phyloP scores from a whole-genome alignment of 768 basidiomycete species.

The Boletus tomentosulus region DNA sequence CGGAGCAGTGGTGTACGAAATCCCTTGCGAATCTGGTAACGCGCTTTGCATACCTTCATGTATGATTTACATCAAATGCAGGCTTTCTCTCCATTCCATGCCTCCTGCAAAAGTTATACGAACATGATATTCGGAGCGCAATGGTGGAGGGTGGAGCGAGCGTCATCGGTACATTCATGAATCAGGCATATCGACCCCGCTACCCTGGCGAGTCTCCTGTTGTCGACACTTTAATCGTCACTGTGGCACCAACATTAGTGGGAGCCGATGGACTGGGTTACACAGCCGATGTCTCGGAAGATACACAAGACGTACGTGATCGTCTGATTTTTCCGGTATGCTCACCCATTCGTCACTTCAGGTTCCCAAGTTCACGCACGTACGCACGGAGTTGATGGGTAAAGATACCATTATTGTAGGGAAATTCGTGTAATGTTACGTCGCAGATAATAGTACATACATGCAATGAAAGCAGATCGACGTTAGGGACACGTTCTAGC shows the following conservation, averaged over 20 bases:
- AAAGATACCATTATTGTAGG: slow-evolving; percentile 31
- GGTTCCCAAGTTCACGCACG: slow-evolving; percentile 27
- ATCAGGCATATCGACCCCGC: slow-evolving; percentile 7
- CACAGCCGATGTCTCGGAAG: slow-evolving; percentile 18
- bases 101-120: slow-evolving; percentile 51
- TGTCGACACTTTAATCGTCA: slow-evolving; percentile 77
- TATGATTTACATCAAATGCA: slow-evolving; percentile 9
- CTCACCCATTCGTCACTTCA: slow-evolving; percentile 1
- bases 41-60: not conserved
- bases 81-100: slow-evolving; percentile 42
- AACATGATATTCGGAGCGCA: slow-evolving; percentile 59
- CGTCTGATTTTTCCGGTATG: not conserved
- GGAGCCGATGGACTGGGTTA: slow-evolving; percentile 70
- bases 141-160: slow-evolving; percentile 97
- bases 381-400: slow-evolving; percentile 29
- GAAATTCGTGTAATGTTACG: slow-evolving; percentile 12
- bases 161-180: slow-evolving; percentile 58
- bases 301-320: slow-evolving; percentile 16
- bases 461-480: not conserved
- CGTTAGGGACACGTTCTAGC: not conserved
- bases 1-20: slow-evolving; percentile 63
- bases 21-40: slow-evolving; percentile 41
- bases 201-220: slow-evolving; percentile 20
- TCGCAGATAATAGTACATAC: not conserved
- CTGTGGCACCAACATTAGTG: slow-evolving; percentile 82